Evolutionary conservation across 495 filamentous ascomycete genomes (phyloP).

Genomic region (Aspergillus nidulans): DNA sequence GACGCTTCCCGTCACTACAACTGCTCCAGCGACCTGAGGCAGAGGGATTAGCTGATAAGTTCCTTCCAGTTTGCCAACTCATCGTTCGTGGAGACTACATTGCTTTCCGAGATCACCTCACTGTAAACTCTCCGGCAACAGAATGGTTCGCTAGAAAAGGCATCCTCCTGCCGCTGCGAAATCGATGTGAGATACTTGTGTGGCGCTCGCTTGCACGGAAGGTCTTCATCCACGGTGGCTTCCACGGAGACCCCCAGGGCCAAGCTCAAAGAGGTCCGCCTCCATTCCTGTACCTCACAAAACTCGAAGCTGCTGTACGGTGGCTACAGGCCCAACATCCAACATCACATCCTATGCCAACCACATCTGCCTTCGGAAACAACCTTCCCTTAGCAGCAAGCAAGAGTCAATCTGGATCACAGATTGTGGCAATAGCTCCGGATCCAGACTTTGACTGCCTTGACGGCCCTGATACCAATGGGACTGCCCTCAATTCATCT

Average conservation of each 20-base stretch:
- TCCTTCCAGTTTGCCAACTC: slow-evolving; percentile 67
- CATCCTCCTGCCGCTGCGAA: slow-evolving; percentile 65
- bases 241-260: slow-evolving; percentile 42
- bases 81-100: slow-evolving; percentile 75
- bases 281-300: slow-evolving; percentile 40
- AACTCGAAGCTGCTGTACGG: slow-evolving; percentile 33
- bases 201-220: slow-evolving; percentile 81
- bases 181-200: slow-evolving; percentile 71
- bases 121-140: slow-evolving; percentile 41
- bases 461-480: slow-evolving; percentile 7
- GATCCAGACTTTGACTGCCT: slow-evolving; percentile 34
- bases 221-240: slow-evolving; percentile 62
- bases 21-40: slow-evolving; percentile 72
- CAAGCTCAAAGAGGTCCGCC: slow-evolving; percentile 39
- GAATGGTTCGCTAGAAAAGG: slow-evolving; percentile 75
- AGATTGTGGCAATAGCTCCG: slow-evolving; percentile 25
- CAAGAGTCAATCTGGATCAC: slow-evolving; percentile 25
- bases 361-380: not conserved
- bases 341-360: not conserved
- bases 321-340: slow-evolving; percentile 38
- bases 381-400: slow-evolving; percentile 12
- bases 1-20: slow-evolving; percentile 67
- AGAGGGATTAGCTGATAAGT: slow-evolving; percentile 61
- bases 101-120: slow-evolving; percentile 65
- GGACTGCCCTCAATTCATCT: slow-evolving; percentile 11